Evolutionary conservation across 2,329 filamentous ascomycete genomes (phyloP), one percentile per base, ranked within the genome.

Genomic region (Cordyceps cicadae): DNA sequence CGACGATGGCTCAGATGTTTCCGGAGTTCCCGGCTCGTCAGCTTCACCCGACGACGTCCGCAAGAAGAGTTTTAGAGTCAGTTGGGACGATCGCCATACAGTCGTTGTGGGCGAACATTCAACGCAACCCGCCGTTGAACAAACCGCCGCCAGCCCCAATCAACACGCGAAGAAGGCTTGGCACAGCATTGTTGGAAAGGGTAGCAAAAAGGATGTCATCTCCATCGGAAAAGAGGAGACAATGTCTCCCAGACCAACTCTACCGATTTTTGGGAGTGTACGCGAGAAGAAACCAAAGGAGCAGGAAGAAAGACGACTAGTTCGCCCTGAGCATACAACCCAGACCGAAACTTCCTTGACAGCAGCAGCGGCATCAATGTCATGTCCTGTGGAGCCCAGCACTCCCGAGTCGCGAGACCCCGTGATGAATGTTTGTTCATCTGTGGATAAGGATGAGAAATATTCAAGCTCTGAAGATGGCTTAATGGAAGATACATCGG

Each of bases 191-290:
- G 74, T 83, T 24, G 76, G 75, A 4, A 75, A 73, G 49, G 64
- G 66, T 12, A 79, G 80, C 66, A 81, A 81, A 69, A 82, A 81
- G 66, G 82, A 83, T 5, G 67, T 67, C 0, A 57, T 74, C 17
- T 62, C 72, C 12, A 64, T 79, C 2, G 79, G 87, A n/a, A 84
- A 88, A 34, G 85, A 88, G 48, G 81, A 87, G 62, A 75, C 85
- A 15, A 90, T 91, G 87, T 85, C 85, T 65, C 89, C 89, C n/a
- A 78, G 88, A 37, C 88, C 89, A 7, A 85, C 85, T 1, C 74
- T 92, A 43, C 89, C 89, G 1, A 87, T 81, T 1, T 92, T 92
- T 70, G 88, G 88, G 19, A 92, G 89, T 67, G 79, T 92, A 24
- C 80, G 87, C 24, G 84, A 86, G 32, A 85, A 82, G 71, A 85